phyloP scores from a whole-genome alignment of 352 stramenopile species.

The Pythium myriotylum region DNA sequence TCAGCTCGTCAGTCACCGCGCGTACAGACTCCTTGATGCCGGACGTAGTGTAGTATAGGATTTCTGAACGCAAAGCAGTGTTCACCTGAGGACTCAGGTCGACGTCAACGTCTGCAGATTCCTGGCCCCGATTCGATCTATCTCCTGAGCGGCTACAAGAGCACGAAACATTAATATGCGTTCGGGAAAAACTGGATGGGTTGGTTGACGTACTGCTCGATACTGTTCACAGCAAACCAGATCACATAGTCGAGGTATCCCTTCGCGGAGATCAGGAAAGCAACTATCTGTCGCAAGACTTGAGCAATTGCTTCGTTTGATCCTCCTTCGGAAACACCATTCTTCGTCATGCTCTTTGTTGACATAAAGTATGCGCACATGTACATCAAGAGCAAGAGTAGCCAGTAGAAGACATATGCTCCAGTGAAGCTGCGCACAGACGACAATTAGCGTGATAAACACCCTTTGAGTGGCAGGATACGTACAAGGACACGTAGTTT shows the following conservation, averaged over 20 bases:
- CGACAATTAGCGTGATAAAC: neutral
- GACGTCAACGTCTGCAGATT: constrained; percentile 82
- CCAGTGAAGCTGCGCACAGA: constrained; percentile 63
- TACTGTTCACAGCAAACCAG: constrained; percentile 91
- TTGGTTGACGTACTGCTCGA: constrained; percentile 57
- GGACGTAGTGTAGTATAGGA: constrained; percentile 90
- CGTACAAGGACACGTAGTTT: constrained; percentile 89
- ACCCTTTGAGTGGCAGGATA: too few relatives aligned
- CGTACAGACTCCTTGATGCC: constrained; percentile 88
- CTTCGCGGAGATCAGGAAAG: constrained; percentile 83
- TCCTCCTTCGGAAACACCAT: constrained; percentile 34
- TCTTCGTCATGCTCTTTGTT: constrained; percentile 54
- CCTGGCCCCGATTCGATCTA: constrained; percentile 43
- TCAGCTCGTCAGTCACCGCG: constrained; percentile 70
- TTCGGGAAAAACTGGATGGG: too few relatives aligned
- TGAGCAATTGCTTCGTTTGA: constrained; percentile 57
- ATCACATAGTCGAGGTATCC: constrained; percentile 90
- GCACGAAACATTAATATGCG: neutral
- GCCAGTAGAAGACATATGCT: constrained; percentile 89
- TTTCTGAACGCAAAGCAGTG: constrained; percentile 84
- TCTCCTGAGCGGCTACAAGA: constrained; percentile 36
- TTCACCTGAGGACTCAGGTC: constrained; percentile 89
- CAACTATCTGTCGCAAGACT: constrained; percentile 80
- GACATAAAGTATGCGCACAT: constrained; percentile 91
- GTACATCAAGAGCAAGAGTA: constrained; percentile 84